Conservation (phyloP, 2,329 filamentous ascomycete species). For the Ascochyta lentis region DNA sequence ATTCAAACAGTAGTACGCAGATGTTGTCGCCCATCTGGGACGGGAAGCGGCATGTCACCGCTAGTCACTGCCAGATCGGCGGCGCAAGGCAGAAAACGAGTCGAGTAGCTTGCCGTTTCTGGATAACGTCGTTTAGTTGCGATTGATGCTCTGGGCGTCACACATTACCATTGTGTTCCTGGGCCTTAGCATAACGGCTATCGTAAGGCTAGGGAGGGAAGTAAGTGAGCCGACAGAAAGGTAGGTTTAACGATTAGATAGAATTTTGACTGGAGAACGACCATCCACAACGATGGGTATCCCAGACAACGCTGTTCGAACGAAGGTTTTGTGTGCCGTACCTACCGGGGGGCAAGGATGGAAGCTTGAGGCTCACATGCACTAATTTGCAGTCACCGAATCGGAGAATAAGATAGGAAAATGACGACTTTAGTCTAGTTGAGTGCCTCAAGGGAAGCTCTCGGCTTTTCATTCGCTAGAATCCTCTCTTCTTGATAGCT, state of each 20-base stretch:
- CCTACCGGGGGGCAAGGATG: neutral
- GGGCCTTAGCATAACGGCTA: neutral
- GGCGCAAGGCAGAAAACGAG: neutral
- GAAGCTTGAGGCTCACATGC: neutral
- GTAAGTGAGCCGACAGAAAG: conserved; percentile 7
- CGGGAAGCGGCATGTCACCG: conserved; percentile 3
- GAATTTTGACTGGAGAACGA: neutral
- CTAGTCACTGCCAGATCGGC: neutral
- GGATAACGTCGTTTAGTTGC: neutral
- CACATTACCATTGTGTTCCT: neutral
- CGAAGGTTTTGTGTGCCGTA: neutral
- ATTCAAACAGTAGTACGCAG: conserved; percentile 1
- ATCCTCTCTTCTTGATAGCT: neutral
- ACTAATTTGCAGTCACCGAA: conserved; percentile 1
- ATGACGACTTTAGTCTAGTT: conserved; percentile 5
- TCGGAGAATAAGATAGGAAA: conserved; percentile 7
- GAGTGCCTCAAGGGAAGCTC: neutral
- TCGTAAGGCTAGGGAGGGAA: neutral
- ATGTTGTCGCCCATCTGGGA: neutral
- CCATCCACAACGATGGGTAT: neutral
- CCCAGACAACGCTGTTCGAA: neutral
- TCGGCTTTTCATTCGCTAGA: neutral
- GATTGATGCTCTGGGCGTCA: conserved; percentile 1
- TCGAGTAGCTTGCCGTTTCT: conserved; percentile 1
- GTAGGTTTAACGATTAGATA: neutral